These are phyloP conservation scores for Neurospora terricola DNA, from an alignment of 495 filamentous ascomycete species.

Conservation along the genomic window DNA sequence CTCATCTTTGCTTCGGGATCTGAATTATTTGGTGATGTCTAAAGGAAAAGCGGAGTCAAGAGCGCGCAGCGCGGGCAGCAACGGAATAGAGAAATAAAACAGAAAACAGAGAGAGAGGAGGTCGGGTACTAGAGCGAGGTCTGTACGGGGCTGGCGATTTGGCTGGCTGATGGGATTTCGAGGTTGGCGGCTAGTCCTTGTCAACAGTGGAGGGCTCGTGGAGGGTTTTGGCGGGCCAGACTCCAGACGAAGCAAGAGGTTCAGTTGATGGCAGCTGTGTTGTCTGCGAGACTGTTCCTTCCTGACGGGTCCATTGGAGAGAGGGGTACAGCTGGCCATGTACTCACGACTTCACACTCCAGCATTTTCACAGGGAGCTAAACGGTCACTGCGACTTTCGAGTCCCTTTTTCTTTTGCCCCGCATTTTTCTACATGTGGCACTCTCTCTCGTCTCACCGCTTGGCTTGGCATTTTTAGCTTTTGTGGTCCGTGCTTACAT, in stretches of 20 bases:
- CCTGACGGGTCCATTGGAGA: background rate
- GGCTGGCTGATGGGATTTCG: background rate
- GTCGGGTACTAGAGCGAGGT: background rate
- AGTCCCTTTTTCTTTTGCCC: background rate
- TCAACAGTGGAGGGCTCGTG: background rate
- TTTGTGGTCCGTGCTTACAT: background rate
- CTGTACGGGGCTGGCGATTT: background rate
- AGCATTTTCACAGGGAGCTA: background rate
- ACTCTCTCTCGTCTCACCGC: slow-evolving; percentile 6
- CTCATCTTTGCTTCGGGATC: slow-evolving; percentile 32
- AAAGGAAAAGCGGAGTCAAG: slow-evolving; percentile 2
- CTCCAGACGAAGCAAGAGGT: slow-evolving; percentile 6
- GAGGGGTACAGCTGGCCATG: slow-evolving; percentile 1
- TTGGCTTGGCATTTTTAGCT: background rate
- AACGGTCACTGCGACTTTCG: background rate
- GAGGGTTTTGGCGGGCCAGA: background rate
- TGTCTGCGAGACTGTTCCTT: slow-evolving; percentile 4
- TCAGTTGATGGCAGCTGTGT: slow-evolving; percentile 1
- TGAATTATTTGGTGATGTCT: slow-evolving; percentile 6
- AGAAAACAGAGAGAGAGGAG: slow-evolving; percentile 7
- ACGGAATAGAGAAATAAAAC: background rate
- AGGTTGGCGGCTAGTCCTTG: background rate
- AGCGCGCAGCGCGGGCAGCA: slow-evolving; percentile 13
- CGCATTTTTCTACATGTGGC: slow-evolving; percentile 3
- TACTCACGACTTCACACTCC: background rate